These are phyloP conservation scores for Somion occarium DNA, from an alignment of 1,284 basidiomycete genomes.

Conservation along the genomic window DNA sequence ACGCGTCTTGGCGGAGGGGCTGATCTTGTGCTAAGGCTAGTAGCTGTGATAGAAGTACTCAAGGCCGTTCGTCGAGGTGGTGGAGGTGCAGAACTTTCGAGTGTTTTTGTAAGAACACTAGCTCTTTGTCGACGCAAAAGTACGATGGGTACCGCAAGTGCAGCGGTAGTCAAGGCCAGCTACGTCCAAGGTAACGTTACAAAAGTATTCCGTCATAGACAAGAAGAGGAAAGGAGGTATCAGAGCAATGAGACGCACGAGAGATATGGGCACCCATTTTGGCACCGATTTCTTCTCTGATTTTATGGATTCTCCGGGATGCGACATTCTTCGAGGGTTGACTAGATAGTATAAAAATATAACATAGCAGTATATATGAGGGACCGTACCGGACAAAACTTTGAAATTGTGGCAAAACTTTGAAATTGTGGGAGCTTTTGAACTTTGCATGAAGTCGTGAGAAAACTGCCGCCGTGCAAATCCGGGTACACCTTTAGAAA, in stretches of 20 bases:
- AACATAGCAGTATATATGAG: too few relatives aligned
- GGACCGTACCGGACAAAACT: too few relatives aligned
- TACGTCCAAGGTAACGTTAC: conserved; percentile 12
- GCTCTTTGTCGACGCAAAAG: conserved; percentile 30
- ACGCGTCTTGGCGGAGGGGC: conserved; percentile 6
- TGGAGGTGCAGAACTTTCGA: conserved; percentile 20
- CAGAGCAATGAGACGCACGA: too few relatives aligned
- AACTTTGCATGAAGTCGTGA: too few relatives aligned
- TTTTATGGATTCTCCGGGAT: too few relatives aligned
- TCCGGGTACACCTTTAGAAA: too few relatives aligned
- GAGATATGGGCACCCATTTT: conserved; percentile 23
- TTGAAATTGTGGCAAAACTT: too few relatives aligned
- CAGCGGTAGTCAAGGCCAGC: conserved; percentile 34
- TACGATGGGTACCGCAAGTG: conserved; percentile 31
- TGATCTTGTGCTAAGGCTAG: conserved; percentile 3
- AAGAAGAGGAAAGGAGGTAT: too few relatives aligned
- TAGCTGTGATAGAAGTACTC: not conserved
- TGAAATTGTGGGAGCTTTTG: too few relatives aligned
- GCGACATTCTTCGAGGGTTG: too few relatives aligned
- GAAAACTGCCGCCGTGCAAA: too few relatives aligned
- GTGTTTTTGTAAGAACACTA: conserved; percentile 13
- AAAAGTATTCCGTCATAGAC: not conserved
- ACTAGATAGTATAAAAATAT: too few relatives aligned
- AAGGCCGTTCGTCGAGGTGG: conserved; percentile 23
- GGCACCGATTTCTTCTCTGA: conserved; percentile 23